Conservation (phyloP, 164 flowering plant genomes). For the Nelumbo lutea region DNA sequence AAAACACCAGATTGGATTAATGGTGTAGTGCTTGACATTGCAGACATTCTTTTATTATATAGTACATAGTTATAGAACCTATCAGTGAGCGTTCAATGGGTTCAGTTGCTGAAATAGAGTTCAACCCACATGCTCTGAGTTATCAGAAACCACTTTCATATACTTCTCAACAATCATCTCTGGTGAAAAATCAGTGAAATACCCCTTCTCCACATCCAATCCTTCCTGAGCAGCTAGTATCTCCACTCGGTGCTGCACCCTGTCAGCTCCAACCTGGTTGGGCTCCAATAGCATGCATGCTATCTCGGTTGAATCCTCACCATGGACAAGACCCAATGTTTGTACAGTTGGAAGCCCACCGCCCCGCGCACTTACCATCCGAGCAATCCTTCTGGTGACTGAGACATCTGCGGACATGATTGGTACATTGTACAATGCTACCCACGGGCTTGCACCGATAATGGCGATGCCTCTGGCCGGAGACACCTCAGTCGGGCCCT, state of each 20-base stretch:
- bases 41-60: neutral
- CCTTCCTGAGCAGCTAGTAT: constrained; percentile 59
- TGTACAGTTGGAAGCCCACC: constrained; percentile 84
- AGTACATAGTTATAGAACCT: neutral
- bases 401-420: constrained; percentile 50
- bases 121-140: neutral
- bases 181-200: constrained; percentile 62
- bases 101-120: too few species aligned
- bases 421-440: constrained; percentile 59
- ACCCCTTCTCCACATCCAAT: constrained; percentile 62
- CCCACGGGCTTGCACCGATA: constrained; percentile 69
- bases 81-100: too few species aligned
- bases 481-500: constrained; percentile 45
- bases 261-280: constrained; percentile 58
- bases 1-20: too few species aligned
- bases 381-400: constrained; percentile 45
- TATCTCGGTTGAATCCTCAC: constrained; percentile 60
- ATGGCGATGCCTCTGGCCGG: constrained; percentile 45
- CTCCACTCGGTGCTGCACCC: constrained; percentile 57
- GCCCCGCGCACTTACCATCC: constrained; percentile 64
- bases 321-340: constrained; percentile 61
- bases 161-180: constrained; percentile 39
- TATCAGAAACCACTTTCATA: constrained; percentile 8
- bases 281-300: constrained; percentile 73
- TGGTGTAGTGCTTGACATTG: too few species aligned